phyloP scores from a whole-genome alignment of 2,329 filamentous ascomycete genomes.

The Diplodia mutila region DNA sequence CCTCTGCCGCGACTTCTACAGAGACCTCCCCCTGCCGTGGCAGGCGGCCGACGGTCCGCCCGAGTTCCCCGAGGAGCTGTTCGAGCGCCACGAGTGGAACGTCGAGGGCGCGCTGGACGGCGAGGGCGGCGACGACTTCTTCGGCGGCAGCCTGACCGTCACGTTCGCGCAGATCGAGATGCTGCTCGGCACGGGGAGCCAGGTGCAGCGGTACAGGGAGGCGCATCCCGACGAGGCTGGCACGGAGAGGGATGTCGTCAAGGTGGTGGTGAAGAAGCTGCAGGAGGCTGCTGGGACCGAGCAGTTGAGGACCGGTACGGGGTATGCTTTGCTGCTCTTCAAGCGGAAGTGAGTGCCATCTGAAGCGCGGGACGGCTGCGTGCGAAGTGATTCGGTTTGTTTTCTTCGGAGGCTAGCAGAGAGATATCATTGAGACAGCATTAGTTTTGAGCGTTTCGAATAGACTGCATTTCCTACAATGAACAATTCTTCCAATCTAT shows the following conservation, averaged over 20 bases:
- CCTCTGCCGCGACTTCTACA: constrained; percentile 48
- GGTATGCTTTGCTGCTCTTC: constrained; percentile 4
- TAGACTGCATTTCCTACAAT: too few relatives aligned
- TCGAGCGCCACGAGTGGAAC: constrained; percentile 53
- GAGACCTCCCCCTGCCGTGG: constrained; percentile 56
- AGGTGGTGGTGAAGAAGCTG: constrained; percentile 35
- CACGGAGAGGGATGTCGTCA: constrained; percentile 48
- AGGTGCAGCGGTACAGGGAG: constrained; percentile 51
- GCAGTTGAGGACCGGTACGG: not conserved
- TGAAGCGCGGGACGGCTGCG: too few relatives aligned
- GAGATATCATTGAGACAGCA: too few relatives aligned
- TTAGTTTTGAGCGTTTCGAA: too few relatives aligned
- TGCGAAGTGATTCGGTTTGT: too few relatives aligned
- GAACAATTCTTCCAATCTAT: too few relatives aligned
- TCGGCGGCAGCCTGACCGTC: constrained; percentile 29
- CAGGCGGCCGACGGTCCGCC: constrained; percentile 37
- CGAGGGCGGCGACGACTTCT: constrained; percentile 35
- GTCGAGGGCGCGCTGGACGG: constrained; percentile 33
- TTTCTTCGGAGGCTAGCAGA: too few relatives aligned
- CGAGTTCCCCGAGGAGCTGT: constrained; percentile 45
- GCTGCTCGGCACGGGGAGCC: constrained; percentile 45
- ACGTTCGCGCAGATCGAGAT: constrained; percentile 44
- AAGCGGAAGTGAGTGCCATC: constrained; percentile 11
- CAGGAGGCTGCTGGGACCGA: not conserved
- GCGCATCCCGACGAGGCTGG: constrained; percentile 48